phyloP scores from a whole-genome alignment of 2,329 filamentous ascomycete species.

The Ophiobolus disseminans region DNA sequence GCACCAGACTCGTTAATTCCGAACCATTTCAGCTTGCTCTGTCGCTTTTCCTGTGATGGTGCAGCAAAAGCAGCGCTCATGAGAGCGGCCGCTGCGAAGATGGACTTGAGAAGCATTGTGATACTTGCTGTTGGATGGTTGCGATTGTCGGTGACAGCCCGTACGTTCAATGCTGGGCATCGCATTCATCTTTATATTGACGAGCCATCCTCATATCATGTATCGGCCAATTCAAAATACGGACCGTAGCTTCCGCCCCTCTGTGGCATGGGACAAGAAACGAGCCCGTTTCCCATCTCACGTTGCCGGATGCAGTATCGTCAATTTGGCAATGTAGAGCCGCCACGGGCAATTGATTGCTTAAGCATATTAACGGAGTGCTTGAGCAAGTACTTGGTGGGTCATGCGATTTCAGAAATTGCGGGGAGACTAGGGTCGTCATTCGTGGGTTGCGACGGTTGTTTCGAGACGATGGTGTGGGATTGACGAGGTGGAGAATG shows the following conservation, averaged over 20 bases:
- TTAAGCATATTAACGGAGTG: slow-evolving; percentile 27
- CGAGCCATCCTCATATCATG: not conserved
- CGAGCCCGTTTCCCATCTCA: slow-evolving; percentile 14
- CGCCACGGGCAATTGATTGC: slow-evolving; percentile 30
- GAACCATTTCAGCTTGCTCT: slow-evolving; percentile 48
- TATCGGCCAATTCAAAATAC: slow-evolving; percentile 11
- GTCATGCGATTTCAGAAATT: slow-evolving; percentile 13
- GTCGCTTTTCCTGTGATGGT: slow-evolving; percentile 33
- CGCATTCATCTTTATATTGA: slow-evolving; percentile 24
- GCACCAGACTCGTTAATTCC: slow-evolving; percentile 65
- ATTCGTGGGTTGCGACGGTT: slow-evolving; percentile 21
- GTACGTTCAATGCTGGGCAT: not conserved
- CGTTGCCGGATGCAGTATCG: slow-evolving; percentile 12
- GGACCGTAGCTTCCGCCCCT: slow-evolving; percentile 25
- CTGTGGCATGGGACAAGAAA: slow-evolving; percentile 13
- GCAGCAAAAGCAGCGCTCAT: slow-evolving; percentile 39
- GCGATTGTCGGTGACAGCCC: slow-evolving; percentile 7
- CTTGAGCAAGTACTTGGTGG: slow-evolving; percentile 13
- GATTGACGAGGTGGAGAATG: not conserved
- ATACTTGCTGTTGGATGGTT: not conserved
- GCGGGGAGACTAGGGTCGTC: slow-evolving; percentile 21
- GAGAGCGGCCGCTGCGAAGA: slow-evolving; percentile 37
- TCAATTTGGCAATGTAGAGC: slow-evolving; percentile 13
- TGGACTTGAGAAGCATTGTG: slow-evolving; percentile 41
- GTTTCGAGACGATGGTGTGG: slow-evolving; percentile 6